phyloP scores from a whole-genome alignment of 257 asterid genomes.

The Striga asiatica region DNA sequence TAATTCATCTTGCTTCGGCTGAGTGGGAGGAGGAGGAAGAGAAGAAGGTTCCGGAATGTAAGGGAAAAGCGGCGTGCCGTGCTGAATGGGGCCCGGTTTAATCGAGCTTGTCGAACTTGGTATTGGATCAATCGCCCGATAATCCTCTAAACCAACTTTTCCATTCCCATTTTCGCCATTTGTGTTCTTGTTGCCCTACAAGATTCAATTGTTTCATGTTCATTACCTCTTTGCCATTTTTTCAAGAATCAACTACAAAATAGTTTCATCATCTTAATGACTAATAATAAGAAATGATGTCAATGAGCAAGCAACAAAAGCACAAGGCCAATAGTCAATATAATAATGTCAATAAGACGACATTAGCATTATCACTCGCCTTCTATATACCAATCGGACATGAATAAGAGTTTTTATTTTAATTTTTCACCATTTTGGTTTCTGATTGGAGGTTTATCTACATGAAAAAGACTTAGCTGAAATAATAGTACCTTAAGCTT shows the following conservation, averaged over 20 bases:
- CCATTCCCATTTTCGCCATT: neutral
- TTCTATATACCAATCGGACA: too few relatives aligned
- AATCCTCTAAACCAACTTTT: slow-evolving; percentile 35
- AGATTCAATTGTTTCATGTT: too few relatives aligned
- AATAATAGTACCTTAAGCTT: slow-evolving; percentile 39
- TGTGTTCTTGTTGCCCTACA: slow-evolving; percentile 18
- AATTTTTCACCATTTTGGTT: neutral
- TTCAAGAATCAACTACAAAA: too few relatives aligned
- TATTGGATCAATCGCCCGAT: slow-evolving; percentile 58
- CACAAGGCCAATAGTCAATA: neutral
- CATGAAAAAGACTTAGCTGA: neutral
- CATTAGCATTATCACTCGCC: too few relatives aligned
- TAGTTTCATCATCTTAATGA: too few relatives aligned
- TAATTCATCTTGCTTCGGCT: neutral
- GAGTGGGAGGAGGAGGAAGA: slow-evolving; percentile 64
- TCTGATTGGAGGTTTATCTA: neutral
- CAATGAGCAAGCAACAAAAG: neutral
- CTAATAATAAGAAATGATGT: too few relatives aligned
- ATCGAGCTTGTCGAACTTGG: slow-evolving; percentile 53
- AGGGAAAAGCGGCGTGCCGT: slow-evolving; percentile 66
- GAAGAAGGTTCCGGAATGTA: slow-evolving; percentile 59
- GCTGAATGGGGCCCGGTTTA: slow-evolving; percentile 56
- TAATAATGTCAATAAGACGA: neutral
- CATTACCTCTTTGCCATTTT: too few relatives aligned
- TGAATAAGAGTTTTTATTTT: too few relatives aligned